Evolutionary conservation across 345 rosid genomes (phyloP).

Genomic region (Populus nigra): DNA sequence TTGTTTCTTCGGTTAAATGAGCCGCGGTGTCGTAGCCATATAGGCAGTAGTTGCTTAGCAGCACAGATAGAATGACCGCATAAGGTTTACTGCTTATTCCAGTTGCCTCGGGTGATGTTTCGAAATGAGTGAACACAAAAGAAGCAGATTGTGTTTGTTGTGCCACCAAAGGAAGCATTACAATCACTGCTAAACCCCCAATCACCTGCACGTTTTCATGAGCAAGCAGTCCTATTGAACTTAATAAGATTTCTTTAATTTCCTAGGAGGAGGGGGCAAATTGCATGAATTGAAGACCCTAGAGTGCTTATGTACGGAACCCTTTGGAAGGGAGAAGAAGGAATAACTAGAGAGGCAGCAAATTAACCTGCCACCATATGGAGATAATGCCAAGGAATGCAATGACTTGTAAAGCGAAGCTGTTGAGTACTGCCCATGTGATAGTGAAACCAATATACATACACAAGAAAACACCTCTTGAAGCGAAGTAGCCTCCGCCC

Average conservation of each 20-base stretch:
- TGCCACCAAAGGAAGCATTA: conserved; percentile 64
- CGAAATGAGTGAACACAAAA: conserved; percentile 52
- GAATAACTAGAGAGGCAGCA: not conserved
- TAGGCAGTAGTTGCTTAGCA: conserved; percentile 59
- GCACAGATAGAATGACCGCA: conserved; percentile 49
- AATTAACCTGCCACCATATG: conserved; percentile 64
- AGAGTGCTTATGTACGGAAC: too few relatives aligned
- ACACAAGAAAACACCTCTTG: conserved; percentile 52
- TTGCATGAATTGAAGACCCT: too few relatives aligned
- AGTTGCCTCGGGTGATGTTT: conserved; percentile 41
- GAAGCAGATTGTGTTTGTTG: conserved; percentile 48
- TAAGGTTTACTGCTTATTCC: conserved; percentile 59
- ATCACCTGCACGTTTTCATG: conserved; percentile 26
- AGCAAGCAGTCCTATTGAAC: conserved; percentile 3
- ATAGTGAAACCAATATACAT: conserved; percentile 53
- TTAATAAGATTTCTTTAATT: not conserved
- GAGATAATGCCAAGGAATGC: conserved; percentile 63
- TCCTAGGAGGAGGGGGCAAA: not conserved
- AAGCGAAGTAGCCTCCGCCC: conserved; percentile 59
- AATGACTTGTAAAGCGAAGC: conserved; percentile 54
- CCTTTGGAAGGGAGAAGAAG: not conserved
- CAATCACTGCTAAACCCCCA: conserved; percentile 50
- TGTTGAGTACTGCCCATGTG: conserved; percentile 64
- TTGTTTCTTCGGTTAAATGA: conserved; percentile 67
- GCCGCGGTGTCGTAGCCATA: conserved; percentile 70